Conservation (phyloP, 768 basidiomycete genomes). For the Lactarius indigo region DNA sequence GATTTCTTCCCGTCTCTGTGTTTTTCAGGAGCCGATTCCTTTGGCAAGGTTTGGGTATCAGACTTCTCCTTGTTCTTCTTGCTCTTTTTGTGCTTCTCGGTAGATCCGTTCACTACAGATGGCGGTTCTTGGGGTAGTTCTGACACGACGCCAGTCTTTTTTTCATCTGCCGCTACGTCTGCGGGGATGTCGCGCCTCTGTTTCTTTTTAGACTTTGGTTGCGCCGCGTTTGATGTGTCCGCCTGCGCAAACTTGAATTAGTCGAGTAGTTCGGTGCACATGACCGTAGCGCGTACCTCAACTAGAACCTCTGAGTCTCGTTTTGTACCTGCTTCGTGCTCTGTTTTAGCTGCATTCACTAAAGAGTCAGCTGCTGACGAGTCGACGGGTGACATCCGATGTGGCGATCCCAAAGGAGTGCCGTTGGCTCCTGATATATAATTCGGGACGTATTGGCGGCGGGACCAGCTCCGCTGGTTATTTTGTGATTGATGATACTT, state of each 20-base stretch:
- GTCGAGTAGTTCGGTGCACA: neutral
- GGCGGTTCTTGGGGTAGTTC: neutral
- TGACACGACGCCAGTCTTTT: neutral
- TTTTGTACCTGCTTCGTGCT: slow-evolving; percentile 2
- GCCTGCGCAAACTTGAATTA: slow-evolving; percentile 5
- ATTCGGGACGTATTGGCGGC: slow-evolving; percentile 15
- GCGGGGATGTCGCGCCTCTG: slow-evolving; percentile 33
- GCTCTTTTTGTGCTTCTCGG: slow-evolving; percentile 29
- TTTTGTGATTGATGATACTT: slow-evolving; percentile 22
- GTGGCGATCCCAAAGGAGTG: slow-evolving; percentile 65
- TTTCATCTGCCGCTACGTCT: neutral
- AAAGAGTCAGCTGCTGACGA: slow-evolving; percentile 28
- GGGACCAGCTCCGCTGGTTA: slow-evolving; percentile 18
- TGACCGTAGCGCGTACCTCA: slow-evolving; percentile 1
- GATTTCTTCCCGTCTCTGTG: slow-evolving; percentile 30
- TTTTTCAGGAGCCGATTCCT: slow-evolving; percentile 6
- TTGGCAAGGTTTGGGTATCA: slow-evolving; percentile 21
- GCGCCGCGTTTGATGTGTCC: slow-evolving; percentile 7
- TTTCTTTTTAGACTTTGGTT: slow-evolving; percentile 31
- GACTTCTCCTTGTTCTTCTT: slow-evolving; percentile 18
- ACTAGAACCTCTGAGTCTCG: neutral
- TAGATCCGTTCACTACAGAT: slow-evolving; percentile 1
- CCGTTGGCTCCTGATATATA: slow-evolving; percentile 62
- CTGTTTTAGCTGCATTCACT: neutral
- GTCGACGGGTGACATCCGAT: slow-evolving; percentile 44